Percentiles rank a stretch among this genome's conserved stretches.
phyloP scores from a whole-genome alignment of 164 flowering plant species.

The Annona cherimola region DNA sequence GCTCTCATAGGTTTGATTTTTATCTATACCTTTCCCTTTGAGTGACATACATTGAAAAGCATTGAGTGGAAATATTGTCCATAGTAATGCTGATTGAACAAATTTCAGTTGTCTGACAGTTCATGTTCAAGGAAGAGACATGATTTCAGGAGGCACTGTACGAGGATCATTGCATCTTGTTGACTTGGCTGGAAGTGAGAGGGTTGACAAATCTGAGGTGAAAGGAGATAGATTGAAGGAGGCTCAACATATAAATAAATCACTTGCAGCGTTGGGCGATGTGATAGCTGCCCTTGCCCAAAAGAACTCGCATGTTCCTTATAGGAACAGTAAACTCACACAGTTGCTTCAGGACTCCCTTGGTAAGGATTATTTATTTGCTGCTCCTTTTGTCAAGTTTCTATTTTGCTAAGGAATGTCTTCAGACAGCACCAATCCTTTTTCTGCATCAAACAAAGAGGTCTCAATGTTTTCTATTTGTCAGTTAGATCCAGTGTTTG shows the following conservation, averaged over 20 bases:
- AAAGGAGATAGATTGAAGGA: conserved; percentile 74
- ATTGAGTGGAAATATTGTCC: not conserved
- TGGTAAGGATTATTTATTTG: conserved; percentile 34
- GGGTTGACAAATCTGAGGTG: conserved; percentile 71
- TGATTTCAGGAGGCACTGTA: conserved; percentile 46
- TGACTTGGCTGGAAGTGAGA: conserved; percentile 86
- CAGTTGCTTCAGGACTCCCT: conserved; percentile 90
- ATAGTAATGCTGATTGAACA: conserved; percentile 2
- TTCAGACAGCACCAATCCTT: too few relatives aligned
- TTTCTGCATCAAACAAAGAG: too few relatives aligned
- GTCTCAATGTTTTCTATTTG: too few relatives aligned
- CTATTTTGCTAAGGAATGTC: not conserved
- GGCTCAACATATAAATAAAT: conserved; percentile 74
- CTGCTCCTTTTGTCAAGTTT: not conserved
- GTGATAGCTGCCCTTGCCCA: conserved; percentile 70
- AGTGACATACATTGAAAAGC: not conserved
- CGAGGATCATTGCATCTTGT: conserved; percentile 82
- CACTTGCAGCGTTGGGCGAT: conserved; percentile 83
- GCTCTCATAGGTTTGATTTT: conserved; percentile 82
- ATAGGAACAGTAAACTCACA: conserved; percentile 77
- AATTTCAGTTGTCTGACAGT: conserved; percentile 70
- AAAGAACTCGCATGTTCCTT: conserved; percentile 68
- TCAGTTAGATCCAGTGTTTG: too few relatives aligned
- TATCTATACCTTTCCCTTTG: not conserved
- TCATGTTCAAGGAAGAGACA: conserved; percentile 75